These are phyloP conservation scores for Babesia ovata DNA, from an alignment of 169 alveolate species.

Conservation along the genomic window DNA sequence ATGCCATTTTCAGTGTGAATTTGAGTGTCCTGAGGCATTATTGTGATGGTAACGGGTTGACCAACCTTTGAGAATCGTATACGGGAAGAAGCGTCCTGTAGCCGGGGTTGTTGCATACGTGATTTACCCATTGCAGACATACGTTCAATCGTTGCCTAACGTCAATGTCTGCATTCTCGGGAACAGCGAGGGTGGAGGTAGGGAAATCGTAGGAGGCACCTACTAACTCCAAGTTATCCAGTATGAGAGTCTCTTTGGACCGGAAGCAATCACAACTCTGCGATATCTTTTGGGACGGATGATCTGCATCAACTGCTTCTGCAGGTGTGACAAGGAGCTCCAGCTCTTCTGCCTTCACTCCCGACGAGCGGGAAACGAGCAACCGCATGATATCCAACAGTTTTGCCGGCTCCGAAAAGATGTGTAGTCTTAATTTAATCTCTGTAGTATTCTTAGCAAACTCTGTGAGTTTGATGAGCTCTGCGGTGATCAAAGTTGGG, in stretches of 20 bases:
- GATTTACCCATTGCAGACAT: slow-evolving; percentile 1
- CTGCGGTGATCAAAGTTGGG: background rate
- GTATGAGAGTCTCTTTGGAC: background rate
- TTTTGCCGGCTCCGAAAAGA: slow-evolving; percentile 13
- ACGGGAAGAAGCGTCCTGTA: background rate
- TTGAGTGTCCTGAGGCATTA: background rate
- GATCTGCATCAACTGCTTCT: background rate
- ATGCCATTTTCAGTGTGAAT: slow-evolving; percentile 1
- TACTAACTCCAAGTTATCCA: slow-evolving; percentile 8
- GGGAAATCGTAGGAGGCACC: slow-evolving; percentile 14
- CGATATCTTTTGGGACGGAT: background rate
- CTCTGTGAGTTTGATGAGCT: background rate
- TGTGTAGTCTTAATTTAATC: background rate
- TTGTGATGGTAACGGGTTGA: background rate
- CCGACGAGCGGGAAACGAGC: slow-evolving; percentile 2
- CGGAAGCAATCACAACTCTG: background rate
- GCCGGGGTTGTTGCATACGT: background rate
- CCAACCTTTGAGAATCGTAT: slow-evolving; percentile 16
- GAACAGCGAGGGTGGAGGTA: background rate
- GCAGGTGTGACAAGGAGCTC: background rate
- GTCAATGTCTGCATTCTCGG: background rate
- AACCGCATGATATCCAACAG: slow-evolving; percentile 9
- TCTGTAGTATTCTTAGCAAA: background rate
- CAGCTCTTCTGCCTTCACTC: slow-evolving; percentile 16
- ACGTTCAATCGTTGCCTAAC: slow-evolving; percentile 1